These are phyloP conservation scores for Yarrowia sp. DNA, from an alignment of 805 yeast species.

Conservation along the genomic window DNA sequence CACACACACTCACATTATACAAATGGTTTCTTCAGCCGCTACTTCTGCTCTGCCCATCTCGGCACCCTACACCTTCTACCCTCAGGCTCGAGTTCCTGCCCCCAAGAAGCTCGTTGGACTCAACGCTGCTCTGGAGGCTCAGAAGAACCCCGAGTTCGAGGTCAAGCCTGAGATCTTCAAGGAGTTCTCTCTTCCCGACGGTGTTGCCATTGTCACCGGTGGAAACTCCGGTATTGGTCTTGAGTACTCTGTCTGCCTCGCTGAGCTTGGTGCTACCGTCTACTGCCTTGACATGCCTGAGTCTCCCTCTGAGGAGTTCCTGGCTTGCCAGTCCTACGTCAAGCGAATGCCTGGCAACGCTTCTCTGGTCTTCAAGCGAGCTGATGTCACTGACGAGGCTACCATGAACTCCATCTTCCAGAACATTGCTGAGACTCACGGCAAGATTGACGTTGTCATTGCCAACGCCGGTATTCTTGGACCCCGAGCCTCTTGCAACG, in stretches of 20 bases:
- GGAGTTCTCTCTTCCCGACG: constrained; percentile 44
- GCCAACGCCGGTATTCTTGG: constrained; percentile 69
- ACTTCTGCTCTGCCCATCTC: constrained; percentile 30
- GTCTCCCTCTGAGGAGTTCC: constrained; percentile 33
- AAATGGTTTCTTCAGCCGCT: constrained; percentile 12
- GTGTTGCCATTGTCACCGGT: constrained; percentile 46
- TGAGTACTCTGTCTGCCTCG: constrained; percentile 44
- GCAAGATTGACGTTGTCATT: constrained; percentile 58
- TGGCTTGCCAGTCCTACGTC: constrained; percentile 30
- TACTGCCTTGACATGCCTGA: constrained; percentile 38
- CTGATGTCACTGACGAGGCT: constrained; percentile 51
- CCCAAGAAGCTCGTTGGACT: constrained; percentile 34
- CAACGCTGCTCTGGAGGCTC: constrained; percentile 34
- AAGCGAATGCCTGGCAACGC: constrained; percentile 37
- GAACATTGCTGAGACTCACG: constrained; percentile 48
- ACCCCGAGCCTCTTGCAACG: constrained; percentile 46
- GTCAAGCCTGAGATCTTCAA: constrained; percentile 34
- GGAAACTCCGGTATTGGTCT: constrained; percentile 46
- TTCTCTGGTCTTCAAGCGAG: constrained; percentile 39
- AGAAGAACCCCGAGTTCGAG: constrained; percentile 30
- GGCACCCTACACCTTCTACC: constrained; percentile 30
- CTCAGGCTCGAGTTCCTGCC: constrained; percentile 31
- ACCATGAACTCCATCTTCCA: constrained; percentile 43
- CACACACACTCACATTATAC: not conserved
- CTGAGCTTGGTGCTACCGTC: constrained; percentile 46